Evolutionary conservation across 2,329 filamentous ascomycete genomes (phyloP).

Genomic region (Dothideomycetes sp.): DNA sequence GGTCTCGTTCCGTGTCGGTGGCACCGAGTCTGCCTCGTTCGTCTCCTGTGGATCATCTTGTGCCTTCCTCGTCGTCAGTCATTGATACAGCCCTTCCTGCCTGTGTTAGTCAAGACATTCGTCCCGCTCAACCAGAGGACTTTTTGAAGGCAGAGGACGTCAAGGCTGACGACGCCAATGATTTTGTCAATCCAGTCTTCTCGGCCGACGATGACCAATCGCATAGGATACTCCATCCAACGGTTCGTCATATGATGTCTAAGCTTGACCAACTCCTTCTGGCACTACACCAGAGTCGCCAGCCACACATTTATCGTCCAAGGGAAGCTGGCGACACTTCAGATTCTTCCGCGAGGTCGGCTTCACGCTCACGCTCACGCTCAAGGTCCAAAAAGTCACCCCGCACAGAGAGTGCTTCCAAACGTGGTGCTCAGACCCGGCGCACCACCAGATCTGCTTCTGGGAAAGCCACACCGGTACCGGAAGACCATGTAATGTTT

Average conservation of each 20-base stretch:
- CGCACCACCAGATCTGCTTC: background rate
- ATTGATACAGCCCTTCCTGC: background rate
- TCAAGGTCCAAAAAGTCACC: slow-evolving; percentile 2
- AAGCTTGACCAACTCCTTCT: slow-evolving; percentile 61
- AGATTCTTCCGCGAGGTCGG: slow-evolving; percentile 1
- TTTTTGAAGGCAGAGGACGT: background rate
- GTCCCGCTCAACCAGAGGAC: background rate
- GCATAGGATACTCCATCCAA: slow-evolving; percentile 54
- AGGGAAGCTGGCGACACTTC: slow-evolving; percentile 7
- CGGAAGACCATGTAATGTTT: background rate
- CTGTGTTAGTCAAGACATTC: background rate
- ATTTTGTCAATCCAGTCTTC: slow-evolving; percentile 40
- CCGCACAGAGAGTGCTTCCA: background rate
- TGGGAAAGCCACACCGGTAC: background rate
- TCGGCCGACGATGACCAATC: slow-evolving; percentile 65
- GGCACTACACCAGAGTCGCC: slow-evolving; percentile 53
- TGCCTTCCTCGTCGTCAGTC: slow-evolving; percentile 1
- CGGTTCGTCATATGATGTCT: slow-evolving; percentile 59
- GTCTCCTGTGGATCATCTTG: background rate
- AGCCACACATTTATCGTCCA: slow-evolving; percentile 16
- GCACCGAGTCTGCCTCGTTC: slow-evolving; percentile 1
- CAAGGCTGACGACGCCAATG: slow-evolving; percentile 5
- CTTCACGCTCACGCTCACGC: background rate
- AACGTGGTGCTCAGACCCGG: background rate
- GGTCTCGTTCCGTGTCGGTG: background rate